Base-by-base conservation (phyloP, 345 rosid genomes). In the Gossypium arboreum region DNA sequence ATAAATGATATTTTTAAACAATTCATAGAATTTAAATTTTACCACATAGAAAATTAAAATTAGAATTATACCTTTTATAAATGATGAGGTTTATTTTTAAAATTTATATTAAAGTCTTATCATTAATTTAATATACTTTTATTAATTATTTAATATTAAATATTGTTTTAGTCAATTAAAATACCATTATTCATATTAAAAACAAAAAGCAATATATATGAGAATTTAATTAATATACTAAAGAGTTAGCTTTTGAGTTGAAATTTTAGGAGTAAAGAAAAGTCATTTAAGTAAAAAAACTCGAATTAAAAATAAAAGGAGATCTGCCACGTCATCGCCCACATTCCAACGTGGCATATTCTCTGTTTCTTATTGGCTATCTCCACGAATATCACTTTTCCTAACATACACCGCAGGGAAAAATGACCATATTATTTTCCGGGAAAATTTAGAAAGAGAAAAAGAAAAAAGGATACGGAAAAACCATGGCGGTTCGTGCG, bases 401-500 rank as follows among this genome's bases (percentile, higher is more conserved):
- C 34, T 68, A 68, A 48, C 57, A 48, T 25, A 70, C 43, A 13
- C 57, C 17, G 2, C 8, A 60, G 16, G 13, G 64, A 17, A 67
- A 25, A 47, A 25, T 20, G 24, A 13, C 51, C 47, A 20, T 17
- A 51, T 27, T 3, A 17, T 27, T 69, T 69, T 27, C 73, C 73
- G 45, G 61, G 61, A 27, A 48, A 9, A 69, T 16, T 22, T 16
- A 63, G 5, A 27, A 17, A 43, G 20, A 62, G 56, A 48, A 13
- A 50, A 50, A 3, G 1, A 50, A 50, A 50, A 60, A 62, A 62
- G 11, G 12, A 9, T 22, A 11, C 29, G 27, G 27, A 10, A 62
- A 22, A 17, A 44, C 20, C 72, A 91, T 95, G 99, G 98, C 94
- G 17, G 93, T 91, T 9, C 86, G 97, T 75, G 93, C 98, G 62